These are phyloP conservation scores for Saccharomyces kudriavzevii DNA, from an alignment of 805 yeast genomes.

Conservation along the genomic window DNA sequence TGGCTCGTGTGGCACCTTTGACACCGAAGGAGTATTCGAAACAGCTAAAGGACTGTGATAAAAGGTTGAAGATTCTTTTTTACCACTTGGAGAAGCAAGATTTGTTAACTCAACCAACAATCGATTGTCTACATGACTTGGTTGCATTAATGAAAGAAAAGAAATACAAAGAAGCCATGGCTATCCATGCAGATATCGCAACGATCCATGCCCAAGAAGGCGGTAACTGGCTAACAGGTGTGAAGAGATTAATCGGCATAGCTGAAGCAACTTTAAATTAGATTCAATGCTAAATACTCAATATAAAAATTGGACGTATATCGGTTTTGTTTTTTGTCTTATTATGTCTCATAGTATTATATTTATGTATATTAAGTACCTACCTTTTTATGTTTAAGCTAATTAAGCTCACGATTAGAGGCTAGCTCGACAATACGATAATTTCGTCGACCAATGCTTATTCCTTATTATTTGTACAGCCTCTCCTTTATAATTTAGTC, in stretches of 20 bases:
- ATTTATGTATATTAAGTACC: not conserved
- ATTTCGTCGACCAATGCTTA: not conserved
- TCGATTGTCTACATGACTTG: constrained; percentile 45
- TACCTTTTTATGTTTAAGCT: not conserved
- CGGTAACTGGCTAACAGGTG: constrained; percentile 90
- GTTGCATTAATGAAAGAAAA: constrained; percentile 42
- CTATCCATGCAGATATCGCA: constrained; percentile 49
- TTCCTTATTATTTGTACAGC: not conserved
- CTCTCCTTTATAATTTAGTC: not conserved
- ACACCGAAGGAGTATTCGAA: constrained; percentile 67
- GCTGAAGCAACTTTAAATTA: constrained; percentile 36
- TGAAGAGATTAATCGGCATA: constrained; percentile 78
- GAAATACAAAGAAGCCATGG: constrained; percentile 54
- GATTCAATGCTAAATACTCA: not conserved
- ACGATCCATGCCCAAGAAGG: constrained; percentile 61
- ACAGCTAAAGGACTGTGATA: constrained; percentile 74
- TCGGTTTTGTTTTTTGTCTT: not conserved
- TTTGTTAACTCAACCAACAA: constrained; percentile 48
- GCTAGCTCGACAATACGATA: not conserved
- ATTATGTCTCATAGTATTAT: not conserved
- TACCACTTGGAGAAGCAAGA: constrained; percentile 73
- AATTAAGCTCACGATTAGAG: not conserved
- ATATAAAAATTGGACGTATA: not conserved
- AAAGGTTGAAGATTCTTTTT: constrained; percentile 67
- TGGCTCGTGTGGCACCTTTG: constrained; percentile 57